Base-by-base conservation (phyloP, 768 basidiomycete species). In the Russula dissimulans region DNA sequence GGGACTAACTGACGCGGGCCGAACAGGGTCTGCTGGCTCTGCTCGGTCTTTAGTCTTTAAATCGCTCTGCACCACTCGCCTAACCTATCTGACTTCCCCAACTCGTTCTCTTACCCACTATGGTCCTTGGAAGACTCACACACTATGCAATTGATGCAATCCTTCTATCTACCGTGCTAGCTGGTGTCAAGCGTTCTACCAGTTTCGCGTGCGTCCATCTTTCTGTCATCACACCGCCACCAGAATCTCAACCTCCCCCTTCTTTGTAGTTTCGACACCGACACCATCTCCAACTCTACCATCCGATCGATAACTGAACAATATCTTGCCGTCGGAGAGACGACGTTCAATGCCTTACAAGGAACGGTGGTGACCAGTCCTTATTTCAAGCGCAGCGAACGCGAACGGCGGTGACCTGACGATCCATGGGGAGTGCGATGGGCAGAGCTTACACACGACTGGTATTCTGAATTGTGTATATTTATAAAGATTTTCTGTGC, bases 111-210 rank as follows among this genome's bases (percentile, higher is more conserved):
- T 26, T 26, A 26, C 22, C 22, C 43, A 54, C 39, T 42, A 69
- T 68, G 67, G 66, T 85, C 78, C 75, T 90, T 38, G 94, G 91
- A 66, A 81, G 84, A 72, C 71, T 97, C 17, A 73, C 86, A 38
- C 94, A 95, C 72, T 93, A 89, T 67, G 81, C 88, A 29, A 74
- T 89, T 48, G 95, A 97, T 69, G 89, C 87, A 14, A 81, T 91
- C 54, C 78, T 97, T 38, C 66, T 97, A 41, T 94, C 94, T 15
- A 91, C 95, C 12, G 81, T 97, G 7, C 73, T 95, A 43, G 95
- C 95, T 42, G 95, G 95, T 34, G 86, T 98, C 61, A 85, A 86
- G 71, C 84, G 91, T 60, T 87, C 92, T 17, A 95, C 87, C 61
- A 95, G 95, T 39, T 93, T 92, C 75, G 74, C 81, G 95, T 97